A percentile compares a stretch with the other conserved stretches of the same genome.
phyloP scores from a whole-genome alignment of 345 rosid species.

The Populus pruinosa region DNA sequence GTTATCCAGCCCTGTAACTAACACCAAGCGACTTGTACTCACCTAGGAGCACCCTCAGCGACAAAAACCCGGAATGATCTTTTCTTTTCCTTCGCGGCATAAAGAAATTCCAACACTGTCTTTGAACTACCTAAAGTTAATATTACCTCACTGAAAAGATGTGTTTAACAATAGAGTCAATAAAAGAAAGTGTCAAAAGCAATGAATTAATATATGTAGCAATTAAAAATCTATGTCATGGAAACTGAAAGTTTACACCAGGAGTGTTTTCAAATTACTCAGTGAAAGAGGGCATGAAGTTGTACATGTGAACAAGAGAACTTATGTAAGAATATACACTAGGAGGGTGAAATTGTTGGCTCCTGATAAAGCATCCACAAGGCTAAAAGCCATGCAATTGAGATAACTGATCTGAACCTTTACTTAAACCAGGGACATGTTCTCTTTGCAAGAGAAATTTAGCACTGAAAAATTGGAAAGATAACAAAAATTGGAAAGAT shows the following conservation, averaged over 20 bases:
- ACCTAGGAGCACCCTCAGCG: constrained; percentile 99
- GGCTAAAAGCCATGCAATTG: not conserved
- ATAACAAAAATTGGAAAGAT: not conserved
- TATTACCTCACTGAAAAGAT: constrained; percentile 82
- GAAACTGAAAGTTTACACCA: not conserved
- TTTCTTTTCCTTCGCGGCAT: constrained; percentile 96
- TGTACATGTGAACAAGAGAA: not conserved
- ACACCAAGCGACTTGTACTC: constrained; percentile 19
- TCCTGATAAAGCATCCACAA: too few relatives aligned
- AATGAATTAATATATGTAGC: not conserved
- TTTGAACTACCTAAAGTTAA: constrained; percentile 94
- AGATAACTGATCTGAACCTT: not conserved
- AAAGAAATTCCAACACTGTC: constrained; percentile 90
- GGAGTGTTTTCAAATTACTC: not conserved
- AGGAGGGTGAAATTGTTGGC: too few relatives aligned
- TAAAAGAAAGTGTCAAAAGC: not conserved
- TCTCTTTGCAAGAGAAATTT: not conserved
- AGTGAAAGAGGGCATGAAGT: not conserved
- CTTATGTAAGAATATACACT: too few relatives aligned
- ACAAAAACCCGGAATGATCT: constrained; percentile 94
- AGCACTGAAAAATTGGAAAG: not conserved
- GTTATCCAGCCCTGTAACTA: constrained; percentile 4
- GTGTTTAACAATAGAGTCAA: constrained; percentile 14
- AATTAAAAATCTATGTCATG: not conserved
- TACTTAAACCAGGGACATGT: not conserved